These are phyloP conservation scores for Pyrenopolyporus hunteri DNA, from an alignment of 495 filamentous ascomycete species.

Conservation along the genomic window DNA sequence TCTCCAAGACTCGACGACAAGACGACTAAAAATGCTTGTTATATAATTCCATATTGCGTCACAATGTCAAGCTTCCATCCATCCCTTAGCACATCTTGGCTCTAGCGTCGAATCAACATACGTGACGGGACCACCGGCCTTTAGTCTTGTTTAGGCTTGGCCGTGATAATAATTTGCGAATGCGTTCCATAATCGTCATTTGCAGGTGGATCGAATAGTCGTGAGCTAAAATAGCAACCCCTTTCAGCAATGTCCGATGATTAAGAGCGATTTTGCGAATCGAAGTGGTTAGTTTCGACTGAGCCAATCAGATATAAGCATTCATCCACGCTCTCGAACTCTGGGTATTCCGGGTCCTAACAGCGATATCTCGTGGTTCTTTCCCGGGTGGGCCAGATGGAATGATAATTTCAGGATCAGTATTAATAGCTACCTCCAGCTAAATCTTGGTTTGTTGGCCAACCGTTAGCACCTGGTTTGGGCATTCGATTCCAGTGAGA, in stretches of 20 bases:
- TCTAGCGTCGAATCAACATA: not conserved
- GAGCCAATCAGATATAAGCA: conserved; percentile 27
- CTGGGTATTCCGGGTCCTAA: conserved; percentile 4
- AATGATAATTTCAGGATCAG: conserved; percentile 1
- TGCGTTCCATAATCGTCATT: too few relatives aligned
- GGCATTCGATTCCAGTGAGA: conserved; percentile 3
- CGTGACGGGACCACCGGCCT: conserved; percentile 3
- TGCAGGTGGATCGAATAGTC: conserved; percentile 31
- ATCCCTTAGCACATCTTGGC: not conserved
- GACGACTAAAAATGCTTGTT: conserved; percentile 19
- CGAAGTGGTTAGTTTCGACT: conserved; percentile 5
- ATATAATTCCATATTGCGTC: not conserved
- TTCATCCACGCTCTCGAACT: conserved; percentile 31
- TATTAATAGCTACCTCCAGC: conserved; percentile 2
- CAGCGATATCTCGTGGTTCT: conserved; percentile 10
- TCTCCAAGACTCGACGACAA: conserved; percentile 13
- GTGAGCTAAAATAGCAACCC: conserved; percentile 28
- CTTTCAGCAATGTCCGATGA: conserved; percentile 10
- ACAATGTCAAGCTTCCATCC: not conserved
- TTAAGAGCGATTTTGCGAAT: conserved; percentile 11
- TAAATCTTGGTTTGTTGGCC: not conserved
- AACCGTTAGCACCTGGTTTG: not conserved
- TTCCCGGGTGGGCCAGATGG: conserved; percentile 17
- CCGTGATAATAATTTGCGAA: not conserved
- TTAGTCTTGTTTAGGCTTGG: not conserved